phyloP scores from a whole-genome alignment of 2,329 filamentous ascomycete species.

The Niveomyces coronatus region DNA sequence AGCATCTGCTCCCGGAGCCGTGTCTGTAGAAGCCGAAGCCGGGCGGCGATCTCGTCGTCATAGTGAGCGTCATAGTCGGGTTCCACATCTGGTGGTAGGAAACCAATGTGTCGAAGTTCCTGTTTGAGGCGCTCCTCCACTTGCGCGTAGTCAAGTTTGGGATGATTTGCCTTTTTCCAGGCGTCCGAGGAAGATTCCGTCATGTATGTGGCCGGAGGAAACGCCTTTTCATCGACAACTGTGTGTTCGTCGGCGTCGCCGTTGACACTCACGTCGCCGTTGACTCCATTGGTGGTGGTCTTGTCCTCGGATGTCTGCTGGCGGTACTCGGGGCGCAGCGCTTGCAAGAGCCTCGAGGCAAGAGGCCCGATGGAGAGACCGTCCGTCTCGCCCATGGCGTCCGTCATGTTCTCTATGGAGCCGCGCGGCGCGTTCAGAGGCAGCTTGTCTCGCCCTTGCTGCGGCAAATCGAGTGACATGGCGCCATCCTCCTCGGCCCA shows the following conservation, averaged over 20 bases:
- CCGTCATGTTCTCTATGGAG: constrained; percentile 75
- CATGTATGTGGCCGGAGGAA: constrained; percentile 68
- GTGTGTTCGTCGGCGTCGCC: constrained; percentile 34
- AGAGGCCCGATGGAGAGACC: constrained; percentile 81
- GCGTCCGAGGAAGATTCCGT: constrained; percentile 63
- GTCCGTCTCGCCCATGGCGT: constrained; percentile 79
- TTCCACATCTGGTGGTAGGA: constrained; percentile 57
- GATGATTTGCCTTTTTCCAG: constrained; percentile 68
- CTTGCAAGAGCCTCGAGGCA: constrained; percentile 68
- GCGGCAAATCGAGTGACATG: constrained; percentile 59
- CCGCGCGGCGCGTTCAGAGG: constrained; percentile 76
- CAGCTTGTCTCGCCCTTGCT: constrained; percentile 52
- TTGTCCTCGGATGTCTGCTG: constrained; percentile 47
- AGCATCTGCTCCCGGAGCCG: constrained; percentile 76
- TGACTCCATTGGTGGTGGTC: constrained; percentile 38
- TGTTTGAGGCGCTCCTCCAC: constrained; percentile 87
- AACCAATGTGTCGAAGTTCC: constrained; percentile 83
- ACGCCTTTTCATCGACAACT: constrained; percentile 28
- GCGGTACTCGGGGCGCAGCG: constrained; percentile 68
- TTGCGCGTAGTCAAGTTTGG: constrained; percentile 72
- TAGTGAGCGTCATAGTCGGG: constrained; percentile 82
- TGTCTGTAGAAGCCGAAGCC: constrained; percentile 73
- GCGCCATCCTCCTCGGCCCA: constrained; percentile 92
- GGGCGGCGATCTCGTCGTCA: constrained; percentile 88
- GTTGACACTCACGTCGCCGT: constrained; percentile 46